A percentile compares a stretch with the other conserved stretches of the same genome.
Conservation (phyloP, 2,329 filamentous ascomycete genomes). For the Colletotrichum cereale region DNA sequence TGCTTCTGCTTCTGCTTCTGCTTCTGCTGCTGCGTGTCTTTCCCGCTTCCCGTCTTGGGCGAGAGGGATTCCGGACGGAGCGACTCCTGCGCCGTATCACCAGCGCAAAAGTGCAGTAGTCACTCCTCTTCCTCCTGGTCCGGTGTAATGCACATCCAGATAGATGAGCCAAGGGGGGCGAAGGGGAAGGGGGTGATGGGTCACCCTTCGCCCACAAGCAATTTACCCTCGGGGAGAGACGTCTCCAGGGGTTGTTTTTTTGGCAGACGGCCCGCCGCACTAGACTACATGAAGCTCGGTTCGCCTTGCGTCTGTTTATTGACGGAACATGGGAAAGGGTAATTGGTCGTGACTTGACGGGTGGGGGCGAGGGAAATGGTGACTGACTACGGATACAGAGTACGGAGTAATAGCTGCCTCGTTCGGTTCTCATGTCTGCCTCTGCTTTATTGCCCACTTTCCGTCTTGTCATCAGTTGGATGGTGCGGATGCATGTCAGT, state of each 20-base stretch:
- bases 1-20: neutral
- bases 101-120: neutral
- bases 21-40: neutral
- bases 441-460: neutral
- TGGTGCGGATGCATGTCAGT: neutral
- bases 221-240: conserved; percentile 2
- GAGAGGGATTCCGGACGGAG: neutral
- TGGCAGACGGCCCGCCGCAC: neutral
- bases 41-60: neutral
- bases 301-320: neutral
- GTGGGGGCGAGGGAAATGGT: neutral
- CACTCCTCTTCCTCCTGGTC: neutral
- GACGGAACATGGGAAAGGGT: neutral
- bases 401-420: too few species aligned
- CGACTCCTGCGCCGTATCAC: neutral
- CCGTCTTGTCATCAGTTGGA: too few species aligned
- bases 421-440: neutral
- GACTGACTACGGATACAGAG: too few species aligned
- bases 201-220: neutral
- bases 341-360: neutral
- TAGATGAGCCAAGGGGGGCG: neutral
- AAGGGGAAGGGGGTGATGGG: neutral
- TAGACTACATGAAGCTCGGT: neutral
- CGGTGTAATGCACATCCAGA: neutral
- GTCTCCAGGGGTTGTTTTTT: neutral